Base-by-base conservation (phyloP, 352 stramenopile species). In the Phytophthora hybrid region DNA sequence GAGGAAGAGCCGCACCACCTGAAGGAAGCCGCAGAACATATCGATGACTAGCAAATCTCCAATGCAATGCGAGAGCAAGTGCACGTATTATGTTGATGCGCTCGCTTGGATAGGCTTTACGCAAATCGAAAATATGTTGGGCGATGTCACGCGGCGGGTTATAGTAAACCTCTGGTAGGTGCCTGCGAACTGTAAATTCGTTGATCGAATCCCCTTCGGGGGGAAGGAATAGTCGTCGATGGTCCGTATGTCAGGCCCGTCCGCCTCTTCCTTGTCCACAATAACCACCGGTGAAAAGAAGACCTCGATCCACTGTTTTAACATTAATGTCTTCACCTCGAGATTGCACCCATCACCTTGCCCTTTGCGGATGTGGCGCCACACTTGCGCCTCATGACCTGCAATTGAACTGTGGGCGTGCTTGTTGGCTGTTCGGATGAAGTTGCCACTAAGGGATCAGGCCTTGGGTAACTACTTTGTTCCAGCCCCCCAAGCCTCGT, bases 31-130 rank as follows among this genome's bases (percentile, higher is more conserved):
- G 13, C 51, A 68, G 6, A 51, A 19, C 3, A 68, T 9, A 32
- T 60, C 32, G 16, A 68, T 63, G 2, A 70, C 54, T 1, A 70
- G 29, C 11, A 51, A 37, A 7, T 47, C 54, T 10, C 41, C 54
- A 16, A 59, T 26, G 2, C 51, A 5, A 26, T 63, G 63, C 7
- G 39, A 39, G 21, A 70, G 63, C 63, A 70, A 63, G 31, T 70
- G 26, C 4, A 46, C 37, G 2, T 53, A 63, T 63, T 5, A 70
- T 34, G 4, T 63, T 23, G 7, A 63, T 57, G 6, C 11, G 18
- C 18, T 18, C 53, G 31, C 51, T 18, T 3, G 41, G 39, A 32
- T 58, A 21, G 18, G 39, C 14, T 21, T 4, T 29, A 9, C 26
- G 53, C 14, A 70, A 26, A 3, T 29, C 13, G 26, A 39, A 44